Percentiles rank a stretch among this genome's conserved stretches.
Evolutionary conservation across 2,329 filamentous ascomycete genomes (phyloP).

Genomic region (Penicillium sp.): DNA sequence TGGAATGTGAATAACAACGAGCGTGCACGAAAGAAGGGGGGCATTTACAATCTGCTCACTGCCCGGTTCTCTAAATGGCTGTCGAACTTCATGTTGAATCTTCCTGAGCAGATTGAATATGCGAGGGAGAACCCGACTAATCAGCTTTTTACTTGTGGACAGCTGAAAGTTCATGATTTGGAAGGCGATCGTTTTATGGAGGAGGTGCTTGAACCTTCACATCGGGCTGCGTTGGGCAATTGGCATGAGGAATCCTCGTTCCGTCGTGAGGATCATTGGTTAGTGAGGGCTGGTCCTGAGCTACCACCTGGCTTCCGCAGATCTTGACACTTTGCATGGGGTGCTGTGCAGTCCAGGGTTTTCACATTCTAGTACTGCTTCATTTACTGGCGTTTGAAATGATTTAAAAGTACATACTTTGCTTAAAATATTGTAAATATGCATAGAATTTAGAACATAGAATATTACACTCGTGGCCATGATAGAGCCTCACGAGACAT

Average conservation of each 20-base stretch:
- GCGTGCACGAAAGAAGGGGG: not conserved
- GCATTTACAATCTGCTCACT: conserved; percentile 9
- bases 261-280: conserved; percentile 10
- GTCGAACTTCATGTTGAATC: conserved; percentile 34
- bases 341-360: too few relatives aligned
- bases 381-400: too few relatives aligned
- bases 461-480: not conserved
- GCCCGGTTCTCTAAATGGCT: conserved; percentile 36
- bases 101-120: conserved; percentile 28
- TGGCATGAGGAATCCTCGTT: conserved; percentile 29
- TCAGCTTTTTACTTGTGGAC: conserved; percentile 29
- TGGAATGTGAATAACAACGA: conserved; percentile 34
- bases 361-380: too few relatives aligned
- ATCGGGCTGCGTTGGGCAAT: conserved; percentile 11
- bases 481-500: not conserved
- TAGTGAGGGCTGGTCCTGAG: conserved; percentile 4
- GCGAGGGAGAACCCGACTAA: conserved; percentile 10
- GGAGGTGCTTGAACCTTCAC: conserved; percentile 25
- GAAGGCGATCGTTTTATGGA: conserved; percentile 25
- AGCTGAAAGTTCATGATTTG: conserved; percentile 19
- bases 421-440: not conserved
- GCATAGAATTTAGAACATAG: not conserved
- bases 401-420: too few relatives aligned
- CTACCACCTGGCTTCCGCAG: not conserved
- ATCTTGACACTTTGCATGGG: too few relatives aligned